phyloP scores from a whole-genome alignment of 805 yeast genomes.

The Yamadazyma paraphyllophila region DNA sequence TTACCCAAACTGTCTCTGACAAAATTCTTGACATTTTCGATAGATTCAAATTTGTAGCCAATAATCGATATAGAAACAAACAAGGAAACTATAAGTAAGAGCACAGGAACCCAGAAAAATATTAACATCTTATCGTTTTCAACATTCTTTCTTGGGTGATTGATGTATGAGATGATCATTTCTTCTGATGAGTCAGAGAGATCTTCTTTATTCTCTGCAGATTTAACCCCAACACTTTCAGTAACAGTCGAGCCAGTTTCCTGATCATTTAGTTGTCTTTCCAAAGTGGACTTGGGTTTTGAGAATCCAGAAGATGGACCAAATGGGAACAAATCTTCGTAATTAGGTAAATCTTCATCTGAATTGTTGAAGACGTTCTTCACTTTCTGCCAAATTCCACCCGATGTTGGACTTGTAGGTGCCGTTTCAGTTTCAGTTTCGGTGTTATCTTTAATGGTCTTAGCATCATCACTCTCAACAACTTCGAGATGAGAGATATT shows the following conservation, averaged over 20 bases:
- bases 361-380: slow-evolving; percentile 39
- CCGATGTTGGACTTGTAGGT: slow-evolving; percentile 1
- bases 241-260: background rate
- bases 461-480: slow-evolving; percentile 10
- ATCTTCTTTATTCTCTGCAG: slow-evolving; percentile 26
- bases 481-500: background rate
- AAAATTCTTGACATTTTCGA: slow-evolving; percentile 32
- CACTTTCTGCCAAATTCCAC: slow-evolving; percentile 43
- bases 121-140: slow-evolving; percentile 79
- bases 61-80: slow-evolving; percentile 42
- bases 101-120: slow-evolving; percentile 88
- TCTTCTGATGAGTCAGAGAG: slow-evolving; percentile 45
- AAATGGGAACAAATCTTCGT: slow-evolving; percentile 73
- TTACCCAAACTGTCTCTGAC: slow-evolving; percentile 40
- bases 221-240: background rate
- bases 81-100: slow-evolving; percentile 53
- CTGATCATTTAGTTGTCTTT: slow-evolving; percentile 27
- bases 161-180: slow-evolving; percentile 40
- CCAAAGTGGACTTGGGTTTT: slow-evolving; percentile 35
- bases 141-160: slow-evolving; percentile 47
- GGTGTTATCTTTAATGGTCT: slow-evolving; percentile 14
- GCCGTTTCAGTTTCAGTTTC: slow-evolving; percentile 11
- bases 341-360: slow-evolving; percentile 54
- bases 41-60: slow-evolving; percentile 37
- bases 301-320: slow-evolving; percentile 28